phyloP scores from a whole-genome alignment of 2,329 filamentous ascomycete genomes.

The Cytospora schulzeri region DNA sequence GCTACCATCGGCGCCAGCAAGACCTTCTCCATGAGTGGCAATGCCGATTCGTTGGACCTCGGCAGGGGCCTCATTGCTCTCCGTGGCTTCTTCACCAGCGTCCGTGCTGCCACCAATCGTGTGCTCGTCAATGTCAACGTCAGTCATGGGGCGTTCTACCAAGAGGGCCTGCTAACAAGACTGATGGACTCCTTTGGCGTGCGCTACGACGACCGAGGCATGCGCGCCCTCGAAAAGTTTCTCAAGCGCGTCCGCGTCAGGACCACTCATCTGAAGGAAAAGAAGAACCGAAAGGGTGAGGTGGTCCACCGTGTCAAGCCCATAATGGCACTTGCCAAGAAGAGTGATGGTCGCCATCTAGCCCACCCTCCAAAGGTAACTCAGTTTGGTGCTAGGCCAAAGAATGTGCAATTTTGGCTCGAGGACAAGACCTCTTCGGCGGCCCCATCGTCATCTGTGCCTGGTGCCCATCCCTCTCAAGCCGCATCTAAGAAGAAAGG shows the following conservation, averaged over 20 bases:
- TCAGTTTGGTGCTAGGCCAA: slow-evolving; percentile 48
- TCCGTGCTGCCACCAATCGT: slow-evolving; percentile 38
- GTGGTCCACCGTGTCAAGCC: slow-evolving; percentile 42
- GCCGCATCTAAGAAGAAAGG: slow-evolving; percentile 21
- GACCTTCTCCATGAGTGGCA: slow-evolving; percentile 32
- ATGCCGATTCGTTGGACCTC: slow-evolving; percentile 30
- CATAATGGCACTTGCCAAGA: slow-evolving; percentile 40
- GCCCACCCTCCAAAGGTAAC: slow-evolving; percentile 34
- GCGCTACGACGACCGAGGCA: slow-evolving; percentile 7
- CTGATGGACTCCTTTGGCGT: slow-evolving; percentile 27
- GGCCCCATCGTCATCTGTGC: background rate
- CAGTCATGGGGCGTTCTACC: slow-evolving; percentile 39
- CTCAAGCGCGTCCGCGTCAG: slow-evolving; percentile 41
- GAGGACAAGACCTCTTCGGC: slow-evolving; percentile 30
- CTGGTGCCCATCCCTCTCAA: slow-evolving; percentile 2
- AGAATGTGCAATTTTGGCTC: slow-evolving; percentile 58
- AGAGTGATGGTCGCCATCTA: slow-evolving; percentile 37
- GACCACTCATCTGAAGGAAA: slow-evolving; percentile 41
- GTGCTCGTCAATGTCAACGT: slow-evolving; percentile 42
- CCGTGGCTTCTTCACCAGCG: slow-evolving; percentile 40
- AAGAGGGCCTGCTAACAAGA: slow-evolving; percentile 30
- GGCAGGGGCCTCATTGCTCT: slow-evolving; percentile 35
- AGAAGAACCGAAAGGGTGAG: slow-evolving; percentile 38
- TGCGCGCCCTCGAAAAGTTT: slow-evolving; percentile 38
- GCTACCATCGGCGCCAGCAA: slow-evolving; percentile 36